A percentile compares a stretch with the other conserved stretches of the same genome.
Evolutionary conservation across 1,284 basidiomycete genomes (phyloP).

Genomic region (Boletus sp.): DNA sequence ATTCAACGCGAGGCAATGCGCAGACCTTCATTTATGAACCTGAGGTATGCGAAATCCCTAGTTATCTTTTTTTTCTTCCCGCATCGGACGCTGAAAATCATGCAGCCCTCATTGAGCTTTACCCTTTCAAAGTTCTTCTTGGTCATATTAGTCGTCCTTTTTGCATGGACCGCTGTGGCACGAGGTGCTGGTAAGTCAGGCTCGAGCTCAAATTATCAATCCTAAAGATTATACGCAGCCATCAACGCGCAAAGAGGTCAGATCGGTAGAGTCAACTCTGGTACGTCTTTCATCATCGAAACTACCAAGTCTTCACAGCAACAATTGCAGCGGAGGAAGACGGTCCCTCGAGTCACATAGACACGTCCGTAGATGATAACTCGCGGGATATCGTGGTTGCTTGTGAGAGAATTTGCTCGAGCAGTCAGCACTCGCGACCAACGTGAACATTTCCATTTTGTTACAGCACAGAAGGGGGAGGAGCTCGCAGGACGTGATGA

Average conservation of each 20-base stretch:
- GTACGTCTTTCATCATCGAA: slow-evolving; percentile 10
- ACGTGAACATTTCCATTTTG: background rate
- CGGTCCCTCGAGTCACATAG: background rate
- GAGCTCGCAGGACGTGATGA: background rate
- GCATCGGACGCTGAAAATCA: background rate
- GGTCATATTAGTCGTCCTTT: background rate
- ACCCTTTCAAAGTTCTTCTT: slow-evolving; percentile 2
- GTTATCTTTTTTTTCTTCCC: background rate
- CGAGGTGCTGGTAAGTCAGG: slow-evolving; percentile 22
- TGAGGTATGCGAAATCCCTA: no score
- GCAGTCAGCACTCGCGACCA: background rate
- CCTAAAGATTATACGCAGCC: slow-evolving; percentile 12
- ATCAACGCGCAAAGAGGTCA: slow-evolving; percentile 5
- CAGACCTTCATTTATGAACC: background rate
- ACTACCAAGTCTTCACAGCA: background rate
- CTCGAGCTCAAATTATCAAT: background rate
- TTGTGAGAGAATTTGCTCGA: background rate
- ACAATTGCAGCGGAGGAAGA: background rate
- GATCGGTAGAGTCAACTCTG: no score
- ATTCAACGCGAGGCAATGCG: slow-evolving; percentile 1
- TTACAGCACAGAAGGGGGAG: slow-evolving; percentile 3
- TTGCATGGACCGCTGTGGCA: slow-evolving; percentile 12
- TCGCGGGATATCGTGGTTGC: background rate
- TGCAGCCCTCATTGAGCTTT: slow-evolving; percentile 7
- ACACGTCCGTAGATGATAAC: background rate